Evolutionary conservation across 805 yeast species (phyloP).

Genomic region (Peterozyma toletana): DNA sequence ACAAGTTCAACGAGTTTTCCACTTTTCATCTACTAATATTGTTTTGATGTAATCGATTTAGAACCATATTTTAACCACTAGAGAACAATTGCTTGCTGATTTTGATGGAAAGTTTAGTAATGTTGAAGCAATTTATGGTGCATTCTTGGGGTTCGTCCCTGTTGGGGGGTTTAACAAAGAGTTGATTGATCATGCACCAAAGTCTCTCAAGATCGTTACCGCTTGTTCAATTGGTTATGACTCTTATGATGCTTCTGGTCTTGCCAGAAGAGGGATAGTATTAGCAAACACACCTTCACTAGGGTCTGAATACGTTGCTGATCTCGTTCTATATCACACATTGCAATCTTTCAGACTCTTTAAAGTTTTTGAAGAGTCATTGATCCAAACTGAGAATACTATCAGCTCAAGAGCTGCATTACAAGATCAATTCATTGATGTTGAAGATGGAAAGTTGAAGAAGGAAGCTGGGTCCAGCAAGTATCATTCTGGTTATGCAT

Average conservation of each 20-base stretch:
- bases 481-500: conserved; percentile 23
- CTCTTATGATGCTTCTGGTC: conserved; percentile 29
- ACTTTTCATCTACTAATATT: background rate
- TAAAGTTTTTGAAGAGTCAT: conserved; percentile 24
- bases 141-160: conserved; percentile 40
- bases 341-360: conserved; percentile 48
- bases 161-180: conserved; percentile 36
- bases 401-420: conserved; percentile 33
- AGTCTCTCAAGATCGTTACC: conserved; percentile 35
- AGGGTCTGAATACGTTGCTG: conserved; percentile 61
- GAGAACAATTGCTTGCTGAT: conserved; percentile 31
- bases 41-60: background rate
- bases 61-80: conserved; percentile 31
- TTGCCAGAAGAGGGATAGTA: conserved; percentile 28
- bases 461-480: conserved; percentile 15
- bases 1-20: background rate
- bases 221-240: conserved; percentile 51
- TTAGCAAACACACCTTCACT: conserved; percentile 23
- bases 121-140: conserved; percentile 42
- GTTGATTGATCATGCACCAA: conserved; percentile 33
- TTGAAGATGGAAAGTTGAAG: conserved; percentile 20
- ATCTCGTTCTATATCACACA: conserved; percentile 50
- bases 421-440: conserved; percentile 27
- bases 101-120: conserved; percentile 29
- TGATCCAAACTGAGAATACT: conserved; percentile 33